Base-by-base conservation (phyloP, 2,329 filamentous ascomycete genomes). In the Fusarium torulosum region DNA sequence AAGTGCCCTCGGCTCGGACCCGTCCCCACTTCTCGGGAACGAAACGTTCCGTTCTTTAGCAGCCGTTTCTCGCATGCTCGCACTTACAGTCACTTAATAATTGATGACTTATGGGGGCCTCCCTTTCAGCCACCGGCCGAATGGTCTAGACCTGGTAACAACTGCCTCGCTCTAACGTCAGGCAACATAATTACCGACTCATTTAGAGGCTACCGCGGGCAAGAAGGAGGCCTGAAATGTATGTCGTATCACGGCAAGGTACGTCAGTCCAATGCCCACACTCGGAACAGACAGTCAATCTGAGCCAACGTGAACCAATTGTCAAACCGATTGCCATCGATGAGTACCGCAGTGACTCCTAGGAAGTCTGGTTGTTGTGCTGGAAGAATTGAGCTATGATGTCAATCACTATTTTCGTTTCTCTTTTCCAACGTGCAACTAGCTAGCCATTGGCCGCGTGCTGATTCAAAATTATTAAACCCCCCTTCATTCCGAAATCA, bases 141-240 rank as follows among this genome's bases (percentile, higher is more conserved):
- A 31, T 19, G 40, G 27, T 60, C 33, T 46, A 49, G 41, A 47
- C 57, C 46, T 40, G 31, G 31, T 19, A 21, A 41, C 21, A 25
- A 17, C 35, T 38, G 42, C 41, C 61, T 57, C 38, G 20, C 41
- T 29, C 58, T 62, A 58, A 21, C 25, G 11, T 46, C 33, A 53
- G 40, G 43, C 23, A 63, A 21, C 47, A 57, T 25, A 57, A 35
- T 9, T 11, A 17, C 11, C 31, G 21, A 25, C 13, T 49, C n/a
- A 38, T 14, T 7, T 8, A 43, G 21, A 46, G 10, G n/a, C 6
- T 29, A 4, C 7, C 11, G 14, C 13, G 9, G 21, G 17, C 5
- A 29, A 29, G 19, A 38, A 37, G 20, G 43, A 37, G 31, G 23
- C 31, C 33, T 38, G 17, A 17, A 10, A 10, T 10, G 9, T n/a